These are phyloP conservation scores for Vararia minispora DNA, from an alignment of 768 basidiomycete genomes.

Conservation along the genomic window DNA sequence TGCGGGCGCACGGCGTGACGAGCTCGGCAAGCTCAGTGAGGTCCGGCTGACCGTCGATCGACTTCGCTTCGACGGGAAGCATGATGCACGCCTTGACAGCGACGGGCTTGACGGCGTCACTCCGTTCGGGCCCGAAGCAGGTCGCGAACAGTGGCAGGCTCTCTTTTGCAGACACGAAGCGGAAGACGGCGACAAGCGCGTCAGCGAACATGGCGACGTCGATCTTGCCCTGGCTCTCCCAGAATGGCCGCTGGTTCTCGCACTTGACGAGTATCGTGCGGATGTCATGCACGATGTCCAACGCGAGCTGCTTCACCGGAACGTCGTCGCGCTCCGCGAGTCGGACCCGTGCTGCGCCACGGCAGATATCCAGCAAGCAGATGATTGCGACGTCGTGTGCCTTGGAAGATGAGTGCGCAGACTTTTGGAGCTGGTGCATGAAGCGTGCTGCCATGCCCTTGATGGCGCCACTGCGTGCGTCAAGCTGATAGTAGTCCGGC, in stretches of 20 bases:
- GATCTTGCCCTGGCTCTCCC: conserved; percentile 57
- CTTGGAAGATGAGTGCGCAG: conserved; percentile 33
- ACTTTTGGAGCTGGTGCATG: conserved; percentile 46
- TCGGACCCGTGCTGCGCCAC: conserved; percentile 46
- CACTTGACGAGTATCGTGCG: conserved; percentile 30
- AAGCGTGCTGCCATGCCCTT: conserved; percentile 35
- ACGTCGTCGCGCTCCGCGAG: conserved; percentile 36
- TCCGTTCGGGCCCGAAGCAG: conserved; percentile 66
- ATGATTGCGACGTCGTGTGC: conserved; percentile 55
- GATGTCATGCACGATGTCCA: conserved; percentile 71
- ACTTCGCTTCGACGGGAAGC: conserved; percentile 48
- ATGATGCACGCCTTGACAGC: conserved; percentile 67
- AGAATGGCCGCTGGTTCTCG: conserved; percentile 40
- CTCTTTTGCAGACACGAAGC: conserved; percentile 56
- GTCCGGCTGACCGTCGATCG: neutral
- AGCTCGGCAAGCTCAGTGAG: conserved; percentile 13
- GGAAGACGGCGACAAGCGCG: conserved; percentile 59
- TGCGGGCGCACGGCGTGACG: conserved; percentile 37
- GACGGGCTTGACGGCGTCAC: conserved; percentile 71
- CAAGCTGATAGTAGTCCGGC: conserved; percentile 41
- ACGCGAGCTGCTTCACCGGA: conserved; percentile 52
- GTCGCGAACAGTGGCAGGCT: conserved; percentile 45
- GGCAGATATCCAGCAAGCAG: conserved; percentile 69
- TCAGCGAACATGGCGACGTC: conserved; percentile 73
- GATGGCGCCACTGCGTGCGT: conserved; percentile 2